A percentile compares a stretch with the other conserved stretches of the same genome.
Evolutionary conservation across 108 stramenopile species (phyloP).

Genomic region (Seminavis robusta): DNA sequence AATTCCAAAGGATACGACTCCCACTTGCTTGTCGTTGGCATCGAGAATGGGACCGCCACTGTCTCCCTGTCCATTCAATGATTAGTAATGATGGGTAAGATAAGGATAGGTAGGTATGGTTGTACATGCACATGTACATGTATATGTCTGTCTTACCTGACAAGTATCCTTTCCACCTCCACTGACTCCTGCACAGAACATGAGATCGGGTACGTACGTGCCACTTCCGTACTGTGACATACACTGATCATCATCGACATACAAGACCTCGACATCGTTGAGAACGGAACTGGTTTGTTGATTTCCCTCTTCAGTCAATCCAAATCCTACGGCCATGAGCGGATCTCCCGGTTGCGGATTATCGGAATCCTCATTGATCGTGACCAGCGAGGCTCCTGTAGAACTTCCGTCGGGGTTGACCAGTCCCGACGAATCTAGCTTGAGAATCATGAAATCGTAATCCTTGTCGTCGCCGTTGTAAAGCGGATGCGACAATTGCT

Average conservation of each 20-base stretch:
- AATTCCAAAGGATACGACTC: constrained; percentile 25
- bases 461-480: constrained; percentile 15
- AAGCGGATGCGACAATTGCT: constrained; percentile 21
- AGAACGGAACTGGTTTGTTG: constrained; percentile 13
- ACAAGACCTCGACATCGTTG: constrained; percentile 27
- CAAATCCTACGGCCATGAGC: constrained; percentile 26
- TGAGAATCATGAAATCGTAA: constrained; percentile 41
- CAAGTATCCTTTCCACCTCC: constrained; percentile 38
- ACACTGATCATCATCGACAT: constrained; percentile 13
- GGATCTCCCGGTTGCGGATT: constrained; percentile 1
- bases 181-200: constrained; percentile 36
- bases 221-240: constrained; percentile 1
- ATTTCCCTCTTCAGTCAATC: constrained; percentile 2
- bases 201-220: constrained; percentile 16
- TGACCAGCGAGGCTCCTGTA: neutral
- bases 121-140: too few relatives aligned
- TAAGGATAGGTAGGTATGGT: too few relatives aligned
- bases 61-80: constrained; percentile 29
- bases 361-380: neutral
- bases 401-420: neutral
- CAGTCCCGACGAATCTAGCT: constrained; percentile 4
- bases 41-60: constrained; percentile 29
- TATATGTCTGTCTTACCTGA: too few relatives aligned
- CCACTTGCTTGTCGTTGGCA: constrained; percentile 12
- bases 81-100: too few relatives aligned